Conservation (phyloP, 31 red algal species). For the Pterothamnion heteromorphum region DNA sequence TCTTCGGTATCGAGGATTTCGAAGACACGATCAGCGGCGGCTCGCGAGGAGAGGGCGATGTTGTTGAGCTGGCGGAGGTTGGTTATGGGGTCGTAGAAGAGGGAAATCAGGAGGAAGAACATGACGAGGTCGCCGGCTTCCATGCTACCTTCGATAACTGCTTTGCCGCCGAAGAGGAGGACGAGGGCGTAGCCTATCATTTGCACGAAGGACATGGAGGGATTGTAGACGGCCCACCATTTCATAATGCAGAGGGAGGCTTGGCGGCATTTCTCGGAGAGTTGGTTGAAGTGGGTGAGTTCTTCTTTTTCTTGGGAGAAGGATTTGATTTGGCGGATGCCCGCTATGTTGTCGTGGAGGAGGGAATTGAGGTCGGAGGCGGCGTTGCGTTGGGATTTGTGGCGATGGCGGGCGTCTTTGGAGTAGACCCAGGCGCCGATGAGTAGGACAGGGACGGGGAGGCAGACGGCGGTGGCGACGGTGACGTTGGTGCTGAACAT, state of each 20-base stretch:
- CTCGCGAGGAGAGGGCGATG: background rate
- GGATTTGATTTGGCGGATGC: conserved; percentile 34
- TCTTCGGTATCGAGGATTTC: background rate
- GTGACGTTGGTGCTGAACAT: background rate
- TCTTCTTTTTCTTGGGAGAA: conserved; percentile 23
- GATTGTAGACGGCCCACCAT: background rate
- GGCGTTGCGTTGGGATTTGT: background rate
- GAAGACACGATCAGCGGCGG: conserved; percentile 17
- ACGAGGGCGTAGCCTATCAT: background rate
- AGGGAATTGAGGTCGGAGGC: background rate
- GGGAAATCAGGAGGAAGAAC: background rate
- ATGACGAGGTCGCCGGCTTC: background rate
- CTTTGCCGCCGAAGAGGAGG: background rate
- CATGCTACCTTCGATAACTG: background rate
- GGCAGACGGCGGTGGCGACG: background rate
- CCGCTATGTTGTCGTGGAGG: background rate
- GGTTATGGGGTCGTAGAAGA: background rate
- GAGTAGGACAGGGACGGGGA: background rate
- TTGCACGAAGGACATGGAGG: background rate
- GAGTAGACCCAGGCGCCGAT: background rate
- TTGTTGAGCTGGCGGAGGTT: background rate
- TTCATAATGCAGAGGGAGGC: background rate
- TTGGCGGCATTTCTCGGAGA: background rate
- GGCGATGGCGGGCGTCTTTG: background rate
- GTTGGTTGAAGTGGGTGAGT: background rate